Evolutionary conservation across 1,284 basidiomycete species (phyloP).

Genomic region (Austropuccinia psidii): DNA sequence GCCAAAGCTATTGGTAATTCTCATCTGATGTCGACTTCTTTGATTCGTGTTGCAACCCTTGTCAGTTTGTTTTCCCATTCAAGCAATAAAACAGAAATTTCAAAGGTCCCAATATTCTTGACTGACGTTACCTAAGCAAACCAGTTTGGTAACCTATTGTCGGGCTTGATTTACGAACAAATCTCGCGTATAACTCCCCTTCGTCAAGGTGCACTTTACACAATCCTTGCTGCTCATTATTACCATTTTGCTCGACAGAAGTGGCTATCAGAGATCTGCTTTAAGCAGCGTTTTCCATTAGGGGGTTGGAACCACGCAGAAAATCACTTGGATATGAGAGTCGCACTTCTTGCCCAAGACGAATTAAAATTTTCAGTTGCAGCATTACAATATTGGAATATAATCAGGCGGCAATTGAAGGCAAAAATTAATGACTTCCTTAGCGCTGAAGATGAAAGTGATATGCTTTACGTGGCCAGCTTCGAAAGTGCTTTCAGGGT

Average conservation of each 20-base stretch:
- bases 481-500: conserved; percentile 12
- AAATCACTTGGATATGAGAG: conserved; percentile 8
- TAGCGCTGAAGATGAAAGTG: background rate
- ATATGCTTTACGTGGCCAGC: conserved; percentile 8
- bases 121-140: background rate
- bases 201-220: background rate
- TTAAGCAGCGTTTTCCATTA: background rate
- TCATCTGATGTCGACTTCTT: background rate
- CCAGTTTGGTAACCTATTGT: conserved; percentile 14
- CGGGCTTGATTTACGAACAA: conserved; percentile 31
- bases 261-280: background rate
- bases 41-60: conserved; percentile 5
- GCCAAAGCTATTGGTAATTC: conserved; percentile 16
- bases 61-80: background rate
- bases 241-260: conserved; percentile 9
- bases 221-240: conserved; percentile 2
- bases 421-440: no score
- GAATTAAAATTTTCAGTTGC: background rate
- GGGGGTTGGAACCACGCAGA: conserved; percentile 2
- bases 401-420: conserved; percentile 13
- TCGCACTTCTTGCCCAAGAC: background rate
- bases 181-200: background rate
- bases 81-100: background rate
- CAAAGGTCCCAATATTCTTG: background rate
- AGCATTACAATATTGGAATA: background rate